Conservation (phyloP, 139 green algal species). For the Chlorella sorokiniana region DNA sequence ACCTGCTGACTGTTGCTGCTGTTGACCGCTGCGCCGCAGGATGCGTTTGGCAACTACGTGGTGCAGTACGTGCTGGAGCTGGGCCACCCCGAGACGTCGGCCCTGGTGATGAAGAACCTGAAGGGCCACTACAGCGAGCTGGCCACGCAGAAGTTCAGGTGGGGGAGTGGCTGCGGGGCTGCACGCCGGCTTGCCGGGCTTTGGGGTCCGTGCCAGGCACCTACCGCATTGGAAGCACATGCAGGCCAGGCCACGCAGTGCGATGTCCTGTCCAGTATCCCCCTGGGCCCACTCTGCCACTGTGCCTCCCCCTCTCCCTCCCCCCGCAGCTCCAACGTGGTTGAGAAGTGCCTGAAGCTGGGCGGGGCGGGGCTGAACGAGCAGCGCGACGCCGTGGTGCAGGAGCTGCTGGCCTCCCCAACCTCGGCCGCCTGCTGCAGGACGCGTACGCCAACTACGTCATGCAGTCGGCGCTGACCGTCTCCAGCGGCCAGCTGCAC, state of each 20-base stretch:
- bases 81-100: constrained; percentile 71
- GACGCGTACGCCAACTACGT: constrained; percentile 97
- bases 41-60: constrained; percentile 98
- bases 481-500: constrained; percentile 71
- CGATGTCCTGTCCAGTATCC: background rate
- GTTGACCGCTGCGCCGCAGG: constrained; percentile 50
- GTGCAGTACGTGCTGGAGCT: constrained; percentile 99
- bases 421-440: constrained; percentile 85
- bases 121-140: constrained; percentile 85
- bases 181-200: background rate
- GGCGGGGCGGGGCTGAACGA: constrained; percentile 67
- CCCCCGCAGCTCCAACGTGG: constrained; percentile 91
- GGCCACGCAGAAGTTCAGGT: constrained; percentile 94
- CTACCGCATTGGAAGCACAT: background rate
- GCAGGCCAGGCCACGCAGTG: background rate
- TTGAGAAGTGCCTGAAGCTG: constrained; percentile 99
- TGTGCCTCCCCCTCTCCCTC: background rate
- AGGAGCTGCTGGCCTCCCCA: constrained; percentile 81
- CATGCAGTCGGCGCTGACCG: constrained; percentile 70
- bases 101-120: constrained; percentile 81
- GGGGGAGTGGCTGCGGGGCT: background rate
- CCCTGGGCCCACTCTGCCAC: background rate
- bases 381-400: constrained; percentile 78
- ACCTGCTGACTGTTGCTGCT: background rate
- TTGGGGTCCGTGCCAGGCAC: background rate